Evolutionary conservation across 306 rosid genomes (phyloP).

Genomic region (Alnus glutinosa): DNA sequence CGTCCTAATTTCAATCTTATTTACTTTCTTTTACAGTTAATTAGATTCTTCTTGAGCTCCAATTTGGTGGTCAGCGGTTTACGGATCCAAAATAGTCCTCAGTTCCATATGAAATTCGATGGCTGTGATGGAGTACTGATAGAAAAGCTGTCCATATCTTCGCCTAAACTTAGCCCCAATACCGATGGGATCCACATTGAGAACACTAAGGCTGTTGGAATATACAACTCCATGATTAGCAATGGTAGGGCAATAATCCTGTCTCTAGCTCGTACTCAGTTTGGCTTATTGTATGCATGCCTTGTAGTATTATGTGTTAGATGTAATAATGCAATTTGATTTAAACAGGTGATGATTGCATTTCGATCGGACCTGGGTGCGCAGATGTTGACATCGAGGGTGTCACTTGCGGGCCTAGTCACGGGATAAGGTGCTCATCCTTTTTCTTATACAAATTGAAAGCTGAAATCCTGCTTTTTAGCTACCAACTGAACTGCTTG

Average conservation of each 20-base stretch:
- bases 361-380: conserved; percentile 90
- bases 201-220: conserved; percentile 62
- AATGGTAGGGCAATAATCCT: conserved; percentile 50
- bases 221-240: conserved; percentile 72
- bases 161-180: conserved; percentile 94
- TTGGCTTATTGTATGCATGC: neutral
- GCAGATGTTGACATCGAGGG: conserved; percentile 73
- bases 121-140: conserved; percentile 85
- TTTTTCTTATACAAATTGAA: conserved; percentile 12
- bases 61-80: conserved; percentile 68
- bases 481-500: conserved; percentile 11
- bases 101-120: conserved; percentile 86
- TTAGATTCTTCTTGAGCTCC: conserved; percentile 88
- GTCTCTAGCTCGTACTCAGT: neutral
- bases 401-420: conserved; percentile 92
- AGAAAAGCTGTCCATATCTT: conserved; percentile 63
- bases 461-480: conserved; percentile 15
- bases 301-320: neutral
- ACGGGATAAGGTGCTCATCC: conserved; percentile 77
- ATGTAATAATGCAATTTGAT: conserved; percentile 12
- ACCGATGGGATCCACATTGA: conserved; percentile 94
- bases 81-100: conserved; percentile 76
- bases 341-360: conserved; percentile 86
- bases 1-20: neutral
- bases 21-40: conserved; percentile 45